Conservation (phyloP, 257 asterid species). For the Capsicum chinense region DNA sequence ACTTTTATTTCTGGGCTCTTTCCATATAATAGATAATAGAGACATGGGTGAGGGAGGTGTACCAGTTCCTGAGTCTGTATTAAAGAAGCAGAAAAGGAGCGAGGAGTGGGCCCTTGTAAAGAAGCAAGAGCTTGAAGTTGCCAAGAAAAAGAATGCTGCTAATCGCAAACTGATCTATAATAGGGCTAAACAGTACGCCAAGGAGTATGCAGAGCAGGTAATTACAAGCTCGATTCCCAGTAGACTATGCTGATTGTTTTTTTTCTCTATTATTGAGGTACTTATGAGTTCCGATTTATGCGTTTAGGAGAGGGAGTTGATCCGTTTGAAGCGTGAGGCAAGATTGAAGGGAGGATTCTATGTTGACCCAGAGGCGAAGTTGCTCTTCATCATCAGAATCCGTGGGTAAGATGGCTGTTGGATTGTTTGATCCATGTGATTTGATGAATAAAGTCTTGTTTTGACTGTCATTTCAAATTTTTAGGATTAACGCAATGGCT, state of each 20-base stretch:
- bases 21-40: background rate
- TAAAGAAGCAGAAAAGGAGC: conserved; percentile 74
- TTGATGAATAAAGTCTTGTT: background rate
- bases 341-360: conserved; percentile 85
- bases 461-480: conserved; percentile 5
- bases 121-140: conserved; percentile 48
- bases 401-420: conserved; percentile 59
- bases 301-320: conserved; percentile 57
- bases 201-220: conserved; percentile 65
- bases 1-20: background rate
- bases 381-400: conserved; percentile 65
- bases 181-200: conserved; percentile 52
- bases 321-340: conserved; percentile 74
- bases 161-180: conserved; percentile 57
- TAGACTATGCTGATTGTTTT: background rate
- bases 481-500: conserved; percentile 74
- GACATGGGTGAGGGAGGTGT: conserved; percentile 35
- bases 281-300: background rate
- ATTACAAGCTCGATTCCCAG: background rate
- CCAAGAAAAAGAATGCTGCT: conserved; percentile 56
- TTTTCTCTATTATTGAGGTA: background rate
- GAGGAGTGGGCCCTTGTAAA: conserved; percentile 71
- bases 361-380: conserved; percentile 72
- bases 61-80: conserved; percentile 61
- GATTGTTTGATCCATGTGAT: background rate